phyloP scores from a whole-genome alignment of 495 filamentous ascomycete species.

The Pyrenopolyporus hunteri region DNA sequence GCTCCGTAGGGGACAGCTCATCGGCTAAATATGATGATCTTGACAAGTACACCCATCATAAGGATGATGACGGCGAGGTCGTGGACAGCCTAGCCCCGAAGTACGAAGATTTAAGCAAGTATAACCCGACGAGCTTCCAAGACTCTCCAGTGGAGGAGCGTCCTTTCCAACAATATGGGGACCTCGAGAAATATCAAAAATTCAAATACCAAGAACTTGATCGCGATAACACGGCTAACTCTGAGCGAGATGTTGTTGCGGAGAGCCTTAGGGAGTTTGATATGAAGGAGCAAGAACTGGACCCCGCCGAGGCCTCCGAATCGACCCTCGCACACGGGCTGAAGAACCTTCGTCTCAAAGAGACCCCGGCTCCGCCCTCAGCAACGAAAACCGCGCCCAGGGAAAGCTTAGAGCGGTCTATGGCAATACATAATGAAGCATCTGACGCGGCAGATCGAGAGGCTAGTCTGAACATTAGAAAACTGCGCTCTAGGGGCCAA shows the following conservation, averaged over 20 bases:
- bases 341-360: conserved; percentile 1
- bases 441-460: conserved; percentile 25
- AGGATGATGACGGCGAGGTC: conserved; percentile 19
- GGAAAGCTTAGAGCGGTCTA: conserved; percentile 9
- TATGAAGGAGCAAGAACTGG: conserved; percentile 15
- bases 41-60: conserved; percentile 34
- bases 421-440: conserved; percentile 16
- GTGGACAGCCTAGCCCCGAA: conserved; percentile 25
- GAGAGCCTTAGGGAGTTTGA: conserved; percentile 43
- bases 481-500: conserved; percentile 21
- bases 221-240: conserved; percentile 5
- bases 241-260: conserved; percentile 31
- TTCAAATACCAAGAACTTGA: conserved; percentile 32
- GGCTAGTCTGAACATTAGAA: conserved; percentile 36
- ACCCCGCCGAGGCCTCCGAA: not conserved
- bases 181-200: conserved; percentile 40
- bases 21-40: conserved; percentile 37
- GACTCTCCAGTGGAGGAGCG: conserved; percentile 39
- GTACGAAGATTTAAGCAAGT: conserved; percentile 44
- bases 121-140: conserved; percentile 40
- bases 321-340: conserved; percentile 22
- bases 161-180: conserved; percentile 38
- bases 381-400: not conserved
- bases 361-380: not conserved
- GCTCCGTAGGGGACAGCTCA: conserved; percentile 38